phyloP scores from a whole-genome alignment of 495 filamentous ascomycete genomes.

The Trichoderma parareesei region DNA sequence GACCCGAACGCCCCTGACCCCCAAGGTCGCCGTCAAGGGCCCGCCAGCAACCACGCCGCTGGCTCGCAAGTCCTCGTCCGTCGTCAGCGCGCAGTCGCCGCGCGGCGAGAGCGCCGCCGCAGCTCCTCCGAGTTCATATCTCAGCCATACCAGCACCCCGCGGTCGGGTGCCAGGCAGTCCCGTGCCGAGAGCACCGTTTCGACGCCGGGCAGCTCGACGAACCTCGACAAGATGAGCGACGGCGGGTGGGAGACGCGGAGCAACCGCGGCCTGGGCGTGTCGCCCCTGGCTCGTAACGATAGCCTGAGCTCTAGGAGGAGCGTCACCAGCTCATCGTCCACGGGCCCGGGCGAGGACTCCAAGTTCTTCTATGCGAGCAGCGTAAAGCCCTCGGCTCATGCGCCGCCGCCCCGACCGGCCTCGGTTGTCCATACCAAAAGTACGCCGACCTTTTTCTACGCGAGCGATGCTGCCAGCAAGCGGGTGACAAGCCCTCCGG shows the following conservation, averaged over 20 bases:
- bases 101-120: not conserved
- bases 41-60: constrained; percentile 28
- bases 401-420: constrained; percentile 23
- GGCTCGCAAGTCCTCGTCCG: constrained; percentile 13
- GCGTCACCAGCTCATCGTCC: constrained; percentile 19
- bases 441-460: constrained; percentile 36
- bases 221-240: constrained; percentile 33
- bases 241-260: constrained; percentile 26
- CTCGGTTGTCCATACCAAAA: constrained; percentile 1
- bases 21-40: constrained; percentile 33
- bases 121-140: not conserved
- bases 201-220: constrained; percentile 52
- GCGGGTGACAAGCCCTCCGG: constrained; percentile 1
- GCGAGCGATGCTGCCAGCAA: constrained; percentile 18
- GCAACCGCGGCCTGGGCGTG: constrained; percentile 24
- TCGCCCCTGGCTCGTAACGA: constrained; percentile 27
- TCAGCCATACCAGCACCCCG: constrained; percentile 53
- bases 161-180: constrained; percentile 59
- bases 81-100: not conserved
- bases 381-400: constrained; percentile 38
- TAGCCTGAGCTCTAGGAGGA: constrained; percentile 19
- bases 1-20: constrained; percentile 36
- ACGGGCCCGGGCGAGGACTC: constrained; percentile 22
- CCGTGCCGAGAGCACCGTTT: constrained; percentile 55
- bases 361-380: constrained; percentile 61